Evolutionary conservation across 2,329 filamentous ascomycete species (phyloP).

Genomic region (Madurella fahalii): DNA sequence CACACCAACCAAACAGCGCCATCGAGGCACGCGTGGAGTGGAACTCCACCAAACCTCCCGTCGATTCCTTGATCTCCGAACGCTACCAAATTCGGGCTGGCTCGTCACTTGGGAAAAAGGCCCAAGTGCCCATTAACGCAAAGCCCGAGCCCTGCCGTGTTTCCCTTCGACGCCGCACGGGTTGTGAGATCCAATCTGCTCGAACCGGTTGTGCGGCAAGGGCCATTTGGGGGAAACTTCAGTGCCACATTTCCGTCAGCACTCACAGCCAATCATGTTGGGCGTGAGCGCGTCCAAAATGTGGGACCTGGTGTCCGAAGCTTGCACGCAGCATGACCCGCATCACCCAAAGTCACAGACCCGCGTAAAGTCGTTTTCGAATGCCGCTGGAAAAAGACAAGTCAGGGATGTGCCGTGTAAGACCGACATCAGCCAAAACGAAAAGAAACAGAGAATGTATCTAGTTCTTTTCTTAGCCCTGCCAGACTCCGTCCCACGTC

Average conservation of each 20-base stretch:
- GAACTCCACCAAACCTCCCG: conserved; percentile 1
- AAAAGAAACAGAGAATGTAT: too few relatives aligned
- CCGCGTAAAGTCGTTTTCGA: not conserved
- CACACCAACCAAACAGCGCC: conserved; percentile 17
- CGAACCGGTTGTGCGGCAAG: not conserved
- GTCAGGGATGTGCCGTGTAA: too few relatives aligned
- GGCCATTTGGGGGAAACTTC: not conserved
- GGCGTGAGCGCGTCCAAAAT: not conserved
- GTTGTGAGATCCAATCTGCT: not conserved
- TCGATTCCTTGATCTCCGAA: not conserved
- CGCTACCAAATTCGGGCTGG: too few relatives aligned
- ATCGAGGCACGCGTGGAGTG: conserved; percentile 13
- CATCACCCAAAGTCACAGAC: conserved; percentile 6
- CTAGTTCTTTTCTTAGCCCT: too few relatives aligned
- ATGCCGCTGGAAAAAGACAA: not conserved
- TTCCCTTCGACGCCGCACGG: not conserved
- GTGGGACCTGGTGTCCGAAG: conserved; percentile 9
- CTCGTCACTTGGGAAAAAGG: too few relatives aligned
- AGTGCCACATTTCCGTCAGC: not conserved
- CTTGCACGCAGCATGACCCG: conserved; percentile 12
- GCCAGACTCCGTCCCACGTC: not conserved
- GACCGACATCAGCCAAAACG: too few relatives aligned
- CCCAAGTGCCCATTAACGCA: too few relatives aligned
- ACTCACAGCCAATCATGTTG: not conserved
- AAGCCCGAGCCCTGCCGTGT: not conserved